Base-by-base conservation (phyloP, 805 yeast genomes). In the Lipomyces kockii region DNA sequence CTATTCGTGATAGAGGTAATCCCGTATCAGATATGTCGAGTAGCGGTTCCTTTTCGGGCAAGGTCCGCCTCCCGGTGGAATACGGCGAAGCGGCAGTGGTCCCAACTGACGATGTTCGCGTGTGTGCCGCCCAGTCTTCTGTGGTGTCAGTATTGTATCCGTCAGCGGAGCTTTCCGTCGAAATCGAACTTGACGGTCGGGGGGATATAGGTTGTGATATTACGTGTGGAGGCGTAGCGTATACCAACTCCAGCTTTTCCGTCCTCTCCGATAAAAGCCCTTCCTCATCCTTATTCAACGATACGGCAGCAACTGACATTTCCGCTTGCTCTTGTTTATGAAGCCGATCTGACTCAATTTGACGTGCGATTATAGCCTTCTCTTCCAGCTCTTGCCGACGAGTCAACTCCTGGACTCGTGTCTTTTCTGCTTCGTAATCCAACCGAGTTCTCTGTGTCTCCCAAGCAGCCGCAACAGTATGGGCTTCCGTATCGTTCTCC, bases 361-460 rank as follows among this genome's bases (percentile, higher is more conserved):
- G 43, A 37, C 17, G 22, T 43, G 8, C 49, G n/a, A 8, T n/a
- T n/a, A 17, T n/a, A n/a, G 2, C 20, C 34, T 20, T 22, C 46
- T 61, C 65, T 49, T 49, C 43, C 7, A 55, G 58, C 43, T 58
- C 60, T 25, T 53, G 55, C 32, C 56, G 27, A 12, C 61, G 51
- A 17, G 61, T 60, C 25, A 9, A 20, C 11, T 46, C 63, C 17
- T 43, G 11, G 0, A 53, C 58, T 3, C 56, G 62, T 17, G 53
- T 9, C 34, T 32, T 35, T 27, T 63, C 62, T 8, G 14, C 46
- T n/a, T 49, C 60, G 8, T 11, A 0, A 7, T 17, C 2, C 22
- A 43, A 8, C 14, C 49, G 22, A 22, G 7, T 6, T 32, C 27
- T 20, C 25, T 27, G n/a, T 8, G 35, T 17, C n/a, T 8, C 35